Base-by-base conservation (phyloP, 2,329 filamentous ascomycete genomes). In the Fusarium fujikuroi region DNA sequence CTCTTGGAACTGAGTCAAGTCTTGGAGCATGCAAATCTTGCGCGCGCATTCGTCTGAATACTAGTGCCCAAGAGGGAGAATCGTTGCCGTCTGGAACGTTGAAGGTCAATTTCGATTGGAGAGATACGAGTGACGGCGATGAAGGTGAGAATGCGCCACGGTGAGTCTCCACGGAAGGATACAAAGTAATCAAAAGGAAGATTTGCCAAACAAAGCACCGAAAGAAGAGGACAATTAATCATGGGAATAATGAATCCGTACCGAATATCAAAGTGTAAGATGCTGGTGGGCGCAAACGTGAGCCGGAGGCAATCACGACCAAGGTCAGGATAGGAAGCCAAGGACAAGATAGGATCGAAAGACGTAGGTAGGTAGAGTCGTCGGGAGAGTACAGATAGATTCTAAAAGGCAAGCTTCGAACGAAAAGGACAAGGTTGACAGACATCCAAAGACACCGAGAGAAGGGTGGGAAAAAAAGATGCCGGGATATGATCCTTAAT, bases 401-500 rank as follows among this genome's bases (percentile, higher is more conserved):
- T 61, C 47, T 66, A 60, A 42, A 44, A 62, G 23, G 37, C 32
- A 63, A 32, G 25, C 52, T 40, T 54, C 23, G n/a, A 40, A 54
- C 14, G 19, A 28, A 43, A 67, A 66, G 21, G 60, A 30, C 42
- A 44, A 73, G 70, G 59, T 53, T 49, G 19, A 49, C 37, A 40
- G 57, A 40, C 39, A 66, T 37, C 44, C 32, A 47, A 44, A 52
- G 63, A 74, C 52, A 34, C 30, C 44, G 42, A 39, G 47, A 28
- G 30, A 34, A 36, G 56, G 25, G 25, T 28, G 25, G 12, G 10
- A 21, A 49, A 42, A 63, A 62, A 62, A 59, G 52, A 62, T 30
- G 60, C 67, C 60, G 67, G 71, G 71, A 73, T 73, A 67, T 34
- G 70, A 70, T 66, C 66, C 70, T 73, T 73, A 73, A 70, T 73